Percentiles rank a stretch among this genome's conserved stretches.
Conservation (phyloP, 1,284 basidiomycete genomes). For the Coniferiporia weirii region DNA sequence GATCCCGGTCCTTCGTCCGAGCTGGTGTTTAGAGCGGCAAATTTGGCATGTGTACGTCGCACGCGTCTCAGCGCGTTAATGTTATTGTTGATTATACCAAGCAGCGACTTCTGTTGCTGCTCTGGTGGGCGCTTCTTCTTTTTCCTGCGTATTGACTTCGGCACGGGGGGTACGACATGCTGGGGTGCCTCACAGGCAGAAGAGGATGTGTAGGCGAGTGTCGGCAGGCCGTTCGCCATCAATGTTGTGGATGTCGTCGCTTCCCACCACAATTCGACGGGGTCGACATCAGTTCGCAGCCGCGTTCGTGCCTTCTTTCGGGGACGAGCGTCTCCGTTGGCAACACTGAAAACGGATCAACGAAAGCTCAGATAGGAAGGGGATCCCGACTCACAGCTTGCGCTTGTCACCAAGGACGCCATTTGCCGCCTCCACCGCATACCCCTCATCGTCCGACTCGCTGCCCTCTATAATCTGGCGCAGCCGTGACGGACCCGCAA, state of each 20-base stretch:
- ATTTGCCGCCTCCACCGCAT: conserved; percentile 30
- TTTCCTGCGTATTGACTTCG: conserved; percentile 9
- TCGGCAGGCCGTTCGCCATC: conserved; percentile 60
- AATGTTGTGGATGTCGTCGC: conserved; percentile 57
- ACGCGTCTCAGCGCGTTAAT: conserved; percentile 66
- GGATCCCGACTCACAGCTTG: conserved; percentile 43
- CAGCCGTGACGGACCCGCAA: conserved; percentile 24
- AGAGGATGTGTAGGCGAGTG: conserved; percentile 43
- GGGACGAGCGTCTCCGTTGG: conserved; percentile 32
- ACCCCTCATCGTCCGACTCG: conserved; percentile 35
- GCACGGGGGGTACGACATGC: conserved; percentile 17
- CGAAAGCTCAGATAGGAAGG: not conserved
- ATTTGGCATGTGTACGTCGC: conserved; percentile 63
- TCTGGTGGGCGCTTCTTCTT: conserved; percentile 28
- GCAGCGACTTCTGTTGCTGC: conserved; percentile 36
- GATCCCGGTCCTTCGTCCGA: not conserved
- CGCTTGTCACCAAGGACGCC: conserved; percentile 51
- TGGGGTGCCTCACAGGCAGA: conserved; percentile 25
- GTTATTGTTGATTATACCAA: conserved; percentile 67
- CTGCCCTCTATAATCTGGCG: conserved; percentile 38
- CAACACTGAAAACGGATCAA: conserved; percentile 31
- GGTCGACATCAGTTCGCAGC: conserved; percentile 27
- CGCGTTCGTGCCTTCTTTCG: conserved; percentile 39
- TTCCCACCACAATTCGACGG: conserved; percentile 68
- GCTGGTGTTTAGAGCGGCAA: conserved; percentile 47